Conservation (phyloP, 2,329 filamentous ascomycete genomes). For the Sodiomyces alkalinus region DNA sequence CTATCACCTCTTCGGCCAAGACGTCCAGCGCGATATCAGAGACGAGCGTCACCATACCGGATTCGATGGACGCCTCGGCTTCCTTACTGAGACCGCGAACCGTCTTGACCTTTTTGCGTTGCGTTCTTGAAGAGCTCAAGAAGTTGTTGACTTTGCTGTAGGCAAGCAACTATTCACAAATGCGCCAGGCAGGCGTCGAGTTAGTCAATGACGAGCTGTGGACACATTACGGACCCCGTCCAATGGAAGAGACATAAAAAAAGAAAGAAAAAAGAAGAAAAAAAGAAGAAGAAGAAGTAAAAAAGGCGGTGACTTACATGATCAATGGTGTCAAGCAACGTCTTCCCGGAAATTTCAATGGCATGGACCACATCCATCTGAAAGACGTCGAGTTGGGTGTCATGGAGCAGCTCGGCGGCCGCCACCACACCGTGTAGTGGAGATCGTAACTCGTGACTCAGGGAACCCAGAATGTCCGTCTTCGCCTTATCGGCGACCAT, state of each 20-base stretch:
- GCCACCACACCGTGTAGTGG: constrained; percentile 42
- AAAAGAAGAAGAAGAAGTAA: background rate
- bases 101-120: constrained; percentile 8
- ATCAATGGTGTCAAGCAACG: constrained; percentile 32
- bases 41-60: constrained; percentile 14
- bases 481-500: constrained; percentile 25
- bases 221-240: too few relatives aligned
- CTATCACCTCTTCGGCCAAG: constrained; percentile 22
- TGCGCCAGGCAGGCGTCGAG: too few relatives aligned
- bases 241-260: too few relatives aligned
- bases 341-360: constrained; percentile 31
- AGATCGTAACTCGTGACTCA: constrained; percentile 40
- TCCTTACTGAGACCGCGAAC: constrained; percentile 2
- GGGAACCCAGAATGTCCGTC: constrained; percentile 38
- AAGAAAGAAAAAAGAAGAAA: too few relatives aligned
- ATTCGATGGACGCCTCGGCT: constrained; percentile 5
- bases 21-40: constrained; percentile 18
- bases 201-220: too few relatives aligned
- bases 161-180: constrained; percentile 24
- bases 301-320: constrained; percentile 16
- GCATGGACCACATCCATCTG: constrained; percentile 28
- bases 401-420: constrained; percentile 32
- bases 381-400: constrained; percentile 22
- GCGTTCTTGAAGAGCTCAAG: constrained; percentile 6
- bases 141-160: constrained; percentile 34